These are phyloP conservation scores for Suillus brevipes DNA, from an alignment of 768 basidiomycete species.

Conservation along the genomic window DNA sequence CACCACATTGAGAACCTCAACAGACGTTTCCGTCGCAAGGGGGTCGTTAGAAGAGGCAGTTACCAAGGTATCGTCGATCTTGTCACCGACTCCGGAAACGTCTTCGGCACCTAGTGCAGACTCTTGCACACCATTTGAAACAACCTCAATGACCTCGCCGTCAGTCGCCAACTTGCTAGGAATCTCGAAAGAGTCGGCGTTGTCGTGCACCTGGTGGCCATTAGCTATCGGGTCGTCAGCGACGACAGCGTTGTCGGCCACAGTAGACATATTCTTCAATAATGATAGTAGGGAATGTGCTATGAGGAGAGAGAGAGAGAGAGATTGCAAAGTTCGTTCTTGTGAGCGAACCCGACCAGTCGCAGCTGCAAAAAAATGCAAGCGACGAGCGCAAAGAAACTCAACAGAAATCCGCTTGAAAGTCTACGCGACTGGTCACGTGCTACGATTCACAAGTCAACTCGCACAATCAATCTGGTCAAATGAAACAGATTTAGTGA, in stretches of 20 bases:
- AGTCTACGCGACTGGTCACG: conserved; percentile 11
- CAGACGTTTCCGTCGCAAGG: not conserved
- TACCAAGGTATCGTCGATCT: conserved; percentile 2
- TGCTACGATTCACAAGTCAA: not conserved
- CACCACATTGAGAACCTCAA: not conserved
- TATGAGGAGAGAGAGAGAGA: not conserved
- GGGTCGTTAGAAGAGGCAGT: not conserved
- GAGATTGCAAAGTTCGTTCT: not conserved
- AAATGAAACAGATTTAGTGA: not conserved
- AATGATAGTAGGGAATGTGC: conserved; percentile 16
- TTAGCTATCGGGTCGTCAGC: conserved; percentile 13
- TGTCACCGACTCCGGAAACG: not conserved
- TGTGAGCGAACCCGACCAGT: conserved; percentile 6
- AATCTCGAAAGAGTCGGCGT: not conserved
- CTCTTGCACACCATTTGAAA: not conserved
- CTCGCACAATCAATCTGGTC: not conserved
- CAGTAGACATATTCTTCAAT: conserved; percentile 10
- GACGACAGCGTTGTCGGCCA: conserved; percentile 1
- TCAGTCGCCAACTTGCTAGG: not conserved
- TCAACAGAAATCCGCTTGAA: conserved; percentile 8
- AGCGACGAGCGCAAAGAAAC: conserved; percentile 6
- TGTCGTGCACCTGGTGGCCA: conserved; percentile 2
- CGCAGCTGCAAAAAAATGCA: conserved; percentile 11
- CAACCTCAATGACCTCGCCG: not conserved
- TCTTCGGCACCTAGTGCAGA: not conserved